Conservation (phyloP, 441 rosid genomes). For the Adansonia grandidieri region DNA sequence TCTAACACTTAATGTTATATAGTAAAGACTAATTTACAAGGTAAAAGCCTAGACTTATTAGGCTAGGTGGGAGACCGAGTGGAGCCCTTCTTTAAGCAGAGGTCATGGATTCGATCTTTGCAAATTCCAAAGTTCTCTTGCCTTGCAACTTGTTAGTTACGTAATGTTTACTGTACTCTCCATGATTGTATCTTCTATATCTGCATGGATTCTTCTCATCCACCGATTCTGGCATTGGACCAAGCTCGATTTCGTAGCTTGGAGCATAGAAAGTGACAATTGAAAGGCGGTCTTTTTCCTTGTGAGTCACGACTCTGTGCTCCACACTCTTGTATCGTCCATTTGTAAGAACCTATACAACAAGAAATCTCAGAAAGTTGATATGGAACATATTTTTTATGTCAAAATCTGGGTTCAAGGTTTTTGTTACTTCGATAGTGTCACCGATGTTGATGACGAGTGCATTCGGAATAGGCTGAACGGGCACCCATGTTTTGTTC, state of each 20-base stretch:
- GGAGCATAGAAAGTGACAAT: conserved; percentile 95
- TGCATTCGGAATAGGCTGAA: conserved; percentile 68
- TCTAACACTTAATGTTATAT: too few species aligned
- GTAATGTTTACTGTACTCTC: conserved; percentile 87
- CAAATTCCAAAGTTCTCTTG: conserved; percentile 83
- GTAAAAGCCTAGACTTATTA: too few species aligned
- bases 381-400: neutral
- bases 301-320: conserved; percentile 85
- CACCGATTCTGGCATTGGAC: conserved; percentile 73
- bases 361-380: neutral
- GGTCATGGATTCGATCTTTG: conserved; percentile 53
- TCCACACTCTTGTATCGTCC: conserved; percentile 91
- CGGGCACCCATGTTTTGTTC: conserved; percentile 67
- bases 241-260: conserved; percentile 79
- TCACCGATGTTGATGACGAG: conserved; percentile 91
- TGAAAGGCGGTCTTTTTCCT: conserved; percentile 74
- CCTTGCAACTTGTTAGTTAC: conserved; percentile 80
- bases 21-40: too few species aligned
- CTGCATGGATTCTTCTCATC: conserved; percentile 74
- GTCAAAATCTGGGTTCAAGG: too few species aligned
- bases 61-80: neutral
- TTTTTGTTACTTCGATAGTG: conserved; percentile 67
- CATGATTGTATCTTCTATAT: conserved; percentile 81
- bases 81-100: conserved; percentile 22
- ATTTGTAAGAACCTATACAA: conserved; percentile 75